A percentile compares a stretch with the other conserved stretches of the same genome.
These are phyloP conservation scores for Garcileccinum viscosum DNA, from an alignment of 1,284 basidiomycete genomes.

Conservation along the genomic window DNA sequence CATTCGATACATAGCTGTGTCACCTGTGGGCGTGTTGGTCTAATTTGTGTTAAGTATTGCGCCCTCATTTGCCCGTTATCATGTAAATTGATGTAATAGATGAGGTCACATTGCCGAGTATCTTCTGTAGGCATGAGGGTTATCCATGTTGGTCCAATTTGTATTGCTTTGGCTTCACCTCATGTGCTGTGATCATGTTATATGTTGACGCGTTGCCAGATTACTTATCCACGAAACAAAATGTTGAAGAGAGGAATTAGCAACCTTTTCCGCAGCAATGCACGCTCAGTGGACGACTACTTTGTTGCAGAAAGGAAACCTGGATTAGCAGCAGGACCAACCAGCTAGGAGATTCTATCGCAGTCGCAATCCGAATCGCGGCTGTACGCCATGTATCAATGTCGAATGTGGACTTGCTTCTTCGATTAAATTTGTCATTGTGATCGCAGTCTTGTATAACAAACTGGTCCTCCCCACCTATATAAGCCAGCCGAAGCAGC, in stretches of 20 bases:
- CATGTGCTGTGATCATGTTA: too few relatives aligned
- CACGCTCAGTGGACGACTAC: background rate
- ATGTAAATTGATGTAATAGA: background rate
- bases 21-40: background rate
- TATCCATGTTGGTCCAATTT: too few relatives aligned
- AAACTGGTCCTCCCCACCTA: background rate
- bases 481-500: background rate
- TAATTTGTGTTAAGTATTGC: background rate
- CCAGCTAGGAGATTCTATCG: background rate
- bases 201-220: too few relatives aligned
- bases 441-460: background rate
- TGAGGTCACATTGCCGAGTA: background rate
- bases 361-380: background rate
- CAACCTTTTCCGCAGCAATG: background rate
- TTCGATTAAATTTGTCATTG: background rate
- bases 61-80: background rate
- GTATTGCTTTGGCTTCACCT: too few relatives aligned
- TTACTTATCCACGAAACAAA: background rate
- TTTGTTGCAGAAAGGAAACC: background rate
- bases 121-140: too few relatives aligned
- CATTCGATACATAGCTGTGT: background rate
- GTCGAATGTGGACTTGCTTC: background rate
- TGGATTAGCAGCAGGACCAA: background rate
- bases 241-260: background rate
- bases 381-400: background rate